Conservation (phyloP, 495 filamentous ascomycete species). For the Xylaria intraflava region DNA sequence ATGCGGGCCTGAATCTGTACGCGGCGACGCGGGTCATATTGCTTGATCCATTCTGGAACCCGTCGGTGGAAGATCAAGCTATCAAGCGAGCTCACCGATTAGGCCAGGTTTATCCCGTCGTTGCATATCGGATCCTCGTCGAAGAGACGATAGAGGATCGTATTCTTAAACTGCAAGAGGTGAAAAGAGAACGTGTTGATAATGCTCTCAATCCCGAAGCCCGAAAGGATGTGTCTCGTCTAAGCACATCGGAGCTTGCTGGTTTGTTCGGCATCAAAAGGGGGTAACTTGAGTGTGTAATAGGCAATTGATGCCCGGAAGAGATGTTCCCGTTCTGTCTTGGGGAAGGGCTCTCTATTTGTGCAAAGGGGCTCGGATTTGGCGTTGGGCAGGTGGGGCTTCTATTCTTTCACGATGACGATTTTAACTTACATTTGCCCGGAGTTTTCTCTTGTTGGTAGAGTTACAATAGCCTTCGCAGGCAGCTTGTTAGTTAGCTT, state of each 20-base stretch:
- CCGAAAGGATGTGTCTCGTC: slow-evolving; percentile 52
- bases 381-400: not conserved
- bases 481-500: not conserved
- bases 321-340: not conserved
- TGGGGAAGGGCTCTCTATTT: not conserved
- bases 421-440: not conserved
- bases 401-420: not conserved
- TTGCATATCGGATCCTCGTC: slow-evolving; percentile 75
- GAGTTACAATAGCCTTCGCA: not conserved
- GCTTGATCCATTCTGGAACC: slow-evolving; percentile 95
- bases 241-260: slow-evolving; percentile 58
- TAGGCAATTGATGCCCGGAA: not conserved
- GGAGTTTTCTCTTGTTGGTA: not conserved
- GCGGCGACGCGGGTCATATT: slow-evolving; percentile 86
- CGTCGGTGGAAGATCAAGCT: slow-evolving; percentile 89
- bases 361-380: not conserved
- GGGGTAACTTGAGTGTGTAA: too few relatives aligned
- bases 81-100: slow-evolving; percentile 91
- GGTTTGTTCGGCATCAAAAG: slow-evolving; percentile 63
- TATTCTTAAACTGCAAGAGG: slow-evolving; percentile 76
- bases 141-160: slow-evolving; percentile 82
- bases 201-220: slow-evolving; percentile 78
- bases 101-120: slow-evolving; percentile 68
- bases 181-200: slow-evolving; percentile 72
- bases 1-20: slow-evolving; percentile 82